These are phyloP conservation scores for Ganoderma sinense DNA, from an alignment of 1,284 basidiomycete species.

Conservation along the genomic window DNA sequence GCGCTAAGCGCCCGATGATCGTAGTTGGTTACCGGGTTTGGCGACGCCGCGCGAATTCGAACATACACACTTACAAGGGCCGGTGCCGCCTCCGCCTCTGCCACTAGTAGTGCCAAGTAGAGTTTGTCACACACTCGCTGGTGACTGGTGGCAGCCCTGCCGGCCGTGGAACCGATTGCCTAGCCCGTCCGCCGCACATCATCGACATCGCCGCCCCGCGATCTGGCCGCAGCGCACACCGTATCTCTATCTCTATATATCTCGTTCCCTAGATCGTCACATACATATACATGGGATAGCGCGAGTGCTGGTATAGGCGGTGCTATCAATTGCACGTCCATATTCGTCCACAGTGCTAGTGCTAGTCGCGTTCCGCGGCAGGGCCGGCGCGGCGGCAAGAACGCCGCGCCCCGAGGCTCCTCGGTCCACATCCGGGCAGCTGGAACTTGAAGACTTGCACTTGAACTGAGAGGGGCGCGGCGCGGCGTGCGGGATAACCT, in stretches of 20 bases:
- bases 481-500: conserved; percentile 11
- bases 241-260: too few relatives aligned
- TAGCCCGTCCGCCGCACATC: conserved; percentile 17
- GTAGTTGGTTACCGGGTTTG: conserved; percentile 25
- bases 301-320: neutral
- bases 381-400: conserved; percentile 11
- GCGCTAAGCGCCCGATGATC: conserved; percentile 19
- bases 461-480: too few relatives aligned
- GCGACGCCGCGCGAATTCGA: conserved; percentile 11
- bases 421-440: too few relatives aligned
- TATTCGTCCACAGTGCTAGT: conserved; percentile 23
- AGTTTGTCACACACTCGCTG: conserved; percentile 9
- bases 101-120: too few relatives aligned
- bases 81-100: neutral
- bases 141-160: neutral
- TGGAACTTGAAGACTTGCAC: too few relatives aligned
- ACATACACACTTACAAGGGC: neutral
- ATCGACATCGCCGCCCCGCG: conserved; percentile 10
- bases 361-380: conserved; percentile 19
- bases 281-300: neutral
- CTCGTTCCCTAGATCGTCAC: neutral
- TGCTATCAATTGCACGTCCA: conserved; percentile 19
- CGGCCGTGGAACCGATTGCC: conserved; percentile 14
- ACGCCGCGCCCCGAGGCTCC: too few relatives aligned
- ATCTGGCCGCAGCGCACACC: conserved; percentile 1